A percentile compares a stretch with the other conserved stretches of the same genome.
Conservation (phyloP, 1,284 basidiomycete genomes). For the Pulveroboletus ridleyi region DNA sequence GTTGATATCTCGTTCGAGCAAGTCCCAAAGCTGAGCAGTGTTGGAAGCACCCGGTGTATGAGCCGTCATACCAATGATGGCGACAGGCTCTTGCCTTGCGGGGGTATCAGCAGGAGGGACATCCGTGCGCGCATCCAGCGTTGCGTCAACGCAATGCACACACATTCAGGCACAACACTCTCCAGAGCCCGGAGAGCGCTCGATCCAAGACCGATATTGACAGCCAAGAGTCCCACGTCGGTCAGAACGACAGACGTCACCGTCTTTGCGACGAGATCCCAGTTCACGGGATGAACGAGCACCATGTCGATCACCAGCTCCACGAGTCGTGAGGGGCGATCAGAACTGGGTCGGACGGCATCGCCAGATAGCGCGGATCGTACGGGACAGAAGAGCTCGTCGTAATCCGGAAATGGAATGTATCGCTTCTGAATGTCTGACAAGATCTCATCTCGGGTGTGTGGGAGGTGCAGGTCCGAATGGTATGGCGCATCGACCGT, state of each 20-base stretch:
- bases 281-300: slow-evolving; percentile 60
- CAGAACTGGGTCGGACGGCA: slow-evolving; percentile 33
- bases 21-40: slow-evolving; percentile 57
- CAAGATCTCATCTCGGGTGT: slow-evolving; percentile 47
- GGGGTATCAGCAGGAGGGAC: neutral
- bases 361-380: slow-evolving; percentile 56
- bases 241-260: slow-evolving; percentile 37
- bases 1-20: slow-evolving; percentile 62
- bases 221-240: slow-evolving; percentile 40
- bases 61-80: slow-evolving; percentile 75
- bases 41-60: slow-evolving; percentile 65
- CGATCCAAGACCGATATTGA: slow-evolving; percentile 64
- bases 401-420: slow-evolving; percentile 55
- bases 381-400: slow-evolving; percentile 51
- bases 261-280: slow-evolving; percentile 49
- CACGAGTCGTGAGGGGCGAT: slow-evolving; percentile 43
- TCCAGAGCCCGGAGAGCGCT: slow-evolving; percentile 50
- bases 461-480: slow-evolving; percentile 42
- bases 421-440: slow-evolving; percentile 48
- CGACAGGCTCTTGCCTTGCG: slow-evolving; percentile 58
- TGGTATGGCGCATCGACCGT: slow-evolving; percentile 63
- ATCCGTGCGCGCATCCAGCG: slow-evolving; percentile 22
- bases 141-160: slow-evolving; percentile 39
- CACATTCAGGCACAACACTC: slow-evolving; percentile 38
- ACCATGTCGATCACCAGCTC: slow-evolving; percentile 63